These are phyloP conservation scores for Salvia sclarea DNA, from an alignment of 305 asterid species.

Conservation along the genomic window DNA sequence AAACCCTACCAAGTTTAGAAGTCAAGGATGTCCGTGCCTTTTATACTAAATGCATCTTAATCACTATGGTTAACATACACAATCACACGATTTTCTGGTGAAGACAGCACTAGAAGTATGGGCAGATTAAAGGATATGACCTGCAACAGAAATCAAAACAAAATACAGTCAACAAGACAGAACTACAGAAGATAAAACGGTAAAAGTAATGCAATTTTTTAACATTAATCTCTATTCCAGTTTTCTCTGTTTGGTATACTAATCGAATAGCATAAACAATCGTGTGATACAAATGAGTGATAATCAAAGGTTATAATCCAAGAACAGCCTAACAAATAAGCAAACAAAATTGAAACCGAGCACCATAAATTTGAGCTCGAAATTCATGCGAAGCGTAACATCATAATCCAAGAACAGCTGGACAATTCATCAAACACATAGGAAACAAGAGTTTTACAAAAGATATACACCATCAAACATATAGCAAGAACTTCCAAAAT, in stretches of 20 bases:
- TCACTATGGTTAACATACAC: constrained; percentile 14
- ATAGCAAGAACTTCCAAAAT: not conserved
- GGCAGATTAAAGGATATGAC: constrained; percentile 79
- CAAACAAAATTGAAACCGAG: not conserved
- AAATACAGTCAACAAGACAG: constrained; percentile 9
- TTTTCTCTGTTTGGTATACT: not conserved
- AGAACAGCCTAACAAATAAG: not conserved
- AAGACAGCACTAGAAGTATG: not conserved
- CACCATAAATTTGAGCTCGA: not conserved
- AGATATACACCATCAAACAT: not conserved
- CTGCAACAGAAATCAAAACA: constrained; percentile 52
- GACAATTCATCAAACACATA: constrained; percentile 14
- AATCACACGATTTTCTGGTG: not conserved
- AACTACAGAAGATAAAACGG: constrained; percentile 6
- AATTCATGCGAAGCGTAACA: not conserved
- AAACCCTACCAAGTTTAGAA: constrained; percentile 8
- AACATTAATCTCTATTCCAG: not conserved
- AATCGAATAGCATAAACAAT: not conserved
- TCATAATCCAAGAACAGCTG: not conserved
- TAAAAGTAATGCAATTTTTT: not conserved
- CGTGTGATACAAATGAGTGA: not conserved
- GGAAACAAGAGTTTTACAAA: not conserved
- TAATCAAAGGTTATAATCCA: not conserved
- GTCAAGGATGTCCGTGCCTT: constrained; percentile 15
- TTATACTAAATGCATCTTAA: constrained; percentile 13